Percentiles rank a stretch among this genome's conserved stretches.
phyloP scores from a whole-genome alignment of 2,329 filamentous ascomycete species.

The Cordyceps javanica region DNA sequence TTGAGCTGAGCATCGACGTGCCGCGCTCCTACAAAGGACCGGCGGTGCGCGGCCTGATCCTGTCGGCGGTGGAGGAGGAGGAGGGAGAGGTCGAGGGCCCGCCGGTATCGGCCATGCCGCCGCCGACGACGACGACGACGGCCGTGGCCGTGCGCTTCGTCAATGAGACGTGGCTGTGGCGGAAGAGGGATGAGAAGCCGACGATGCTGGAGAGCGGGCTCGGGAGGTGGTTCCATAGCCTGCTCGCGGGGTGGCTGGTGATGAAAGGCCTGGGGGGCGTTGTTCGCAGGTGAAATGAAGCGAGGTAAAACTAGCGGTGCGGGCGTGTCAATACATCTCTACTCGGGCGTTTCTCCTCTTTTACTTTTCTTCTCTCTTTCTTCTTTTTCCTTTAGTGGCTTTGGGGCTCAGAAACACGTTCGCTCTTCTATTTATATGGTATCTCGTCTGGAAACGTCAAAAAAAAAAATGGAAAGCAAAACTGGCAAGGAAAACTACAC shows the following conservation, averaged over 20 bases:
- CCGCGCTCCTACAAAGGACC: constrained; percentile 16
- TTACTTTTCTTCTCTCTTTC: too few relatives aligned
- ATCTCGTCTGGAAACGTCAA: background rate
- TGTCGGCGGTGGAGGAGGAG: constrained; percentile 9
- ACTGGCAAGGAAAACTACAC: too few relatives aligned
- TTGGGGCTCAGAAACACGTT: background rate
- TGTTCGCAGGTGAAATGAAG: background rate
- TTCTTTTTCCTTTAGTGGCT: too few relatives aligned
- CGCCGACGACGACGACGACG: too few relatives aligned
- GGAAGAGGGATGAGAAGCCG: constrained; percentile 21
- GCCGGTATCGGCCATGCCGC: too few relatives aligned
- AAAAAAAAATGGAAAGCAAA: too few relatives aligned
- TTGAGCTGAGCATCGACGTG: constrained; percentile 25
- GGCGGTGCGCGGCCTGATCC: constrained; percentile 14
- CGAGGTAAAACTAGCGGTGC: background rate
- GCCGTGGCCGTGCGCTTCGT: constrained; percentile 22
- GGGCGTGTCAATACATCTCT: background rate
- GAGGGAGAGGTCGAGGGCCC: too few relatives aligned
- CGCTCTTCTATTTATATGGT: background rate
- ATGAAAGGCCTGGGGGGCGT: constrained; percentile 18
- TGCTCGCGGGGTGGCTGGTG: constrained; percentile 24
- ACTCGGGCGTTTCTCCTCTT: background rate
- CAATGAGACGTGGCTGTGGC: constrained; percentile 37
- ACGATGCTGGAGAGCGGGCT: constrained; percentile 24
- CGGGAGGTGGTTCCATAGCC: constrained; percentile 26